These are phyloP conservation scores for Pythium guiyangense DNA, from an alignment of 352 stramenopile genomes.

Conservation along the genomic window DNA sequence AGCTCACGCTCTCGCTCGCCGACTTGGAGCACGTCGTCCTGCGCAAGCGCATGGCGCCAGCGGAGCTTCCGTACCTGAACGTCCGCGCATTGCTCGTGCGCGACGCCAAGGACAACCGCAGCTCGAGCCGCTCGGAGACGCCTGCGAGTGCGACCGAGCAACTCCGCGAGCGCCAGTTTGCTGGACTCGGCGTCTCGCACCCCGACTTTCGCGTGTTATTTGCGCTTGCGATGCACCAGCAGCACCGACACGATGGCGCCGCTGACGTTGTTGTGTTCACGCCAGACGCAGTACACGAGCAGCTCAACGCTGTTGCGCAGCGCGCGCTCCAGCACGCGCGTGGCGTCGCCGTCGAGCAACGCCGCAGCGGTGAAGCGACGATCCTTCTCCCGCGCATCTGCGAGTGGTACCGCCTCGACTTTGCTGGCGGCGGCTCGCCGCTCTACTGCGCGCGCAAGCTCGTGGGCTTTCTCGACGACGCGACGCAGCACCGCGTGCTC, in stretches of 20 bases:
- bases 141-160: background rate
- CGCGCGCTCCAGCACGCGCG: slow-evolving; percentile 11
- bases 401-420: slow-evolving; percentile 76
- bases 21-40: slow-evolving; percentile 78
- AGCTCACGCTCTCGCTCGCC: slow-evolving; percentile 57
- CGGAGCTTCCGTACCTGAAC: slow-evolving; percentile 39
- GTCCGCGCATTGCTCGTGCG: slow-evolving; percentile 9
- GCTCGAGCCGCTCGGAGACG: too few species aligned
- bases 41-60: slow-evolving; percentile 42
- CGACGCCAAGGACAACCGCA: too few species aligned
- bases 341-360: slow-evolving; percentile 26
- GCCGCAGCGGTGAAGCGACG: background rate
- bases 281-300: slow-evolving; percentile 47
- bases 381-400: slow-evolving; percentile 62
- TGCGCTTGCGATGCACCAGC: slow-evolving; percentile 59
- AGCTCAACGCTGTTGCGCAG: slow-evolving; percentile 55
- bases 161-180: slow-evolving; percentile 7
- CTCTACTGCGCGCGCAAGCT: slow-evolving; percentile 71
- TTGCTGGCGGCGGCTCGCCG: slow-evolving; percentile 30
- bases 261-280: slow-evolving; percentile 27
- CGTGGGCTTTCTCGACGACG: slow-evolving; percentile 55
- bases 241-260: slow-evolving; percentile 11
- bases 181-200: slow-evolving; percentile 38
- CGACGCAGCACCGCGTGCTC: slow-evolving; percentile 40
- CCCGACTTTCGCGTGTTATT: slow-evolving; percentile 80